These are phyloP conservation scores for Pezicula radicicola DNA, from an alignment of 2,329 filamentous ascomycete species.

Conservation along the genomic window DNA sequence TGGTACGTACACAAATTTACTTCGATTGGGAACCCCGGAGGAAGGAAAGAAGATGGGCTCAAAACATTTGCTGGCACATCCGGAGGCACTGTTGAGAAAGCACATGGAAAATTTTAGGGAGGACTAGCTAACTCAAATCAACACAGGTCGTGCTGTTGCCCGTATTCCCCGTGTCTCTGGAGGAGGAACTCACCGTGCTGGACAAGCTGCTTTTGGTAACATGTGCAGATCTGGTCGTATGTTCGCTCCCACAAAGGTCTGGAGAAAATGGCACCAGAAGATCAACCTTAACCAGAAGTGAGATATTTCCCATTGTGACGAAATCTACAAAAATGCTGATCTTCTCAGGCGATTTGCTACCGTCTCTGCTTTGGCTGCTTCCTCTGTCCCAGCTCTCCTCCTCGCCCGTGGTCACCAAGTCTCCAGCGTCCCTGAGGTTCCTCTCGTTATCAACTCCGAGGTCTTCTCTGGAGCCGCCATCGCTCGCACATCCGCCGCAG, in stretches of 20 bases:
- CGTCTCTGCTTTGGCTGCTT: conserved; percentile 94
- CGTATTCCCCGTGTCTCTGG: conserved; percentile 99
- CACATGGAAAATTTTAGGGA: background rate
- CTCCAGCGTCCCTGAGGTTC: conserved; percentile 89
- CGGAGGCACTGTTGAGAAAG: background rate
- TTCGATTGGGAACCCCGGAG: conserved; percentile 10
- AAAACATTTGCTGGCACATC: background rate
- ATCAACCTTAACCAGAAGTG: conserved; percentile 98
- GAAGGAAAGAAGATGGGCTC: background rate
- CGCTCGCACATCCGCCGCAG: conserved; percentile 84
- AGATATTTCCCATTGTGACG: conserved; percentile 22
- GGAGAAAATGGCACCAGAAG: conserved; percentile 99
- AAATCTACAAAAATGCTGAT: conserved; percentile 20
- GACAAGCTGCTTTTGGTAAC: conserved; percentile 99
- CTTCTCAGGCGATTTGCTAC: conserved; percentile 83
- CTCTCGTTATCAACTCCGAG: conserved; percentile 90
- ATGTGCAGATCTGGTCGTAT: conserved; percentile 99
- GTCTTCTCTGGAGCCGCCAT: conserved; percentile 78
- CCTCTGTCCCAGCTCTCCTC: conserved; percentile 90
- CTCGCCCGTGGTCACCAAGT: conserved; percentile 97
- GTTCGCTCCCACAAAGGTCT: conserved; percentile 99
- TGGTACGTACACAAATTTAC: conserved; percentile 61
- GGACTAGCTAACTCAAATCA: conserved; percentile 18
- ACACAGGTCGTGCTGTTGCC: conserved; percentile 90
- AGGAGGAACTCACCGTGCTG: conserved; percentile 99